Percentiles rank a stretch among this genome's conserved stretches.
These are phyloP conservation scores for Globisporangium okanoganense DNA, from an alignment of 352 stramenopile species.

Conservation along the genomic window DNA sequence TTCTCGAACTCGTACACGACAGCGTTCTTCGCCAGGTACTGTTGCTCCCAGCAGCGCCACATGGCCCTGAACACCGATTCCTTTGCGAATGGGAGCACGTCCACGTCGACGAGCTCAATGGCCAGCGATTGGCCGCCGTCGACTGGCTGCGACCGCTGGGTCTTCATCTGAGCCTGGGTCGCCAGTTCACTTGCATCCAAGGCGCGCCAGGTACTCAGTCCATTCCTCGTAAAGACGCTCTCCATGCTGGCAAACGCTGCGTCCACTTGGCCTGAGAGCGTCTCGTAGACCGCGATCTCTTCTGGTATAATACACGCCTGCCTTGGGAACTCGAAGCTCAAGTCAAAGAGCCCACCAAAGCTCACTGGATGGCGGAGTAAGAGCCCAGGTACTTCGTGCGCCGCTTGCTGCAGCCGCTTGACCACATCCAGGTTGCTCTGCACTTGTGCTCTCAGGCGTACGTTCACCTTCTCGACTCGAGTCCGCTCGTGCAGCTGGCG, in stretches of 20 bases:
- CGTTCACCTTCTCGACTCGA: neutral
- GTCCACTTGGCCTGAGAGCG: neutral
- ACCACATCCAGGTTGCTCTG: neutral
- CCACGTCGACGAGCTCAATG: neutral
- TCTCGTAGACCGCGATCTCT: neutral
- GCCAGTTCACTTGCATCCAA: neutral
- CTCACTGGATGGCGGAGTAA: neutral
- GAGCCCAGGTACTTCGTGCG: neutral
- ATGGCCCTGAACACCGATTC: neutral
- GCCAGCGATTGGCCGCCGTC: neutral
- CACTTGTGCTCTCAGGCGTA: neutral
- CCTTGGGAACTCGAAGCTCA: neutral
- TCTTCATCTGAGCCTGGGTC: neutral
- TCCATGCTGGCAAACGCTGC: neutral
- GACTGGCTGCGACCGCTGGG: neutral
- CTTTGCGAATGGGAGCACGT: neutral
- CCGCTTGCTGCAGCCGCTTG: neutral
- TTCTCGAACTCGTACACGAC: neutral
- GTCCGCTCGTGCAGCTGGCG: neutral
- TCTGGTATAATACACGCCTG: neutral
- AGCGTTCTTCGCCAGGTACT: neutral
- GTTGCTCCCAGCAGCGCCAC: constrained; percentile 9
- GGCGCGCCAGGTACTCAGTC: neutral
- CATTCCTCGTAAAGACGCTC: neutral
- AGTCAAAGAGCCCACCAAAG: neutral